phyloP scores from a whole-genome alignment of 208 protist species.

The Crithidia expoeki region DNA sequence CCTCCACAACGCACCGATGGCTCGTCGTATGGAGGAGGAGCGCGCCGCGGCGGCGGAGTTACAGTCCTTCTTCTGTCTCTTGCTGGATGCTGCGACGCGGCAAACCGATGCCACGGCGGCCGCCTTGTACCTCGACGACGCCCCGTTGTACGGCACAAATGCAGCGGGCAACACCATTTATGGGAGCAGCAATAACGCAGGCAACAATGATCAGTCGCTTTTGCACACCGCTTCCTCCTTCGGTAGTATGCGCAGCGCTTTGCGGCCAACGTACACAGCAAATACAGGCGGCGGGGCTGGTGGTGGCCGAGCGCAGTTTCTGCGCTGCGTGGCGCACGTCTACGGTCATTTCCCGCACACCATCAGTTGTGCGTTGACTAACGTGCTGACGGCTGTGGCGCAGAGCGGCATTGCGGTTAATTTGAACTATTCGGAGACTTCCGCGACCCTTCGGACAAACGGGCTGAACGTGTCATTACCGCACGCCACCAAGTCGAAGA shows the following conservation, averaged over 20 bases:
- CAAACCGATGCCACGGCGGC: slow-evolving; percentile 52
- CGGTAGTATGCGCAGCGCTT: not conserved
- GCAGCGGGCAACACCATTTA: no score
- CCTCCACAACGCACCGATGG: slow-evolving; percentile 21
- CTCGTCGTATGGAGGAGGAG: slow-evolving; percentile 30
- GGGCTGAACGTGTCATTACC: not conserved
- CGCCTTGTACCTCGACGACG: slow-evolving; percentile 63
- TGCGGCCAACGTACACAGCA: not conserved
- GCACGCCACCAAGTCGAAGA: not conserved
- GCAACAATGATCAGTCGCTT: not conserved
- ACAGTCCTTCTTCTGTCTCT: slow-evolving; percentile 67
- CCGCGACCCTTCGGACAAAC: slow-evolving; percentile 3
- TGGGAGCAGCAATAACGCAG: not conserved
- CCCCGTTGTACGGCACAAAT: not conserved
- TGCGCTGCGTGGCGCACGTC: slow-evolving; percentile 68
- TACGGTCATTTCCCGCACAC: slow-evolving; percentile 56
- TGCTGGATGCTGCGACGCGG: slow-evolving; percentile 63
- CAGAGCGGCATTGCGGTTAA: slow-evolving; percentile 69
- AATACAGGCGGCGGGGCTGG: not conserved
- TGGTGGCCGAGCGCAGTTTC: slow-evolving; percentile 29
- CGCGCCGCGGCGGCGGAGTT: slow-evolving; percentile 41
- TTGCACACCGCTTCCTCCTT: not conserved
- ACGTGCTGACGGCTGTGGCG: slow-evolving; percentile 61
- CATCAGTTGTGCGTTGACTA: slow-evolving; percentile 57
- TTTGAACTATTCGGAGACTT: slow-evolving; percentile 38